phyloP scores from a whole-genome alignment of 2,329 filamentous ascomycete species.

The Botrytis elliptica region DNA sequence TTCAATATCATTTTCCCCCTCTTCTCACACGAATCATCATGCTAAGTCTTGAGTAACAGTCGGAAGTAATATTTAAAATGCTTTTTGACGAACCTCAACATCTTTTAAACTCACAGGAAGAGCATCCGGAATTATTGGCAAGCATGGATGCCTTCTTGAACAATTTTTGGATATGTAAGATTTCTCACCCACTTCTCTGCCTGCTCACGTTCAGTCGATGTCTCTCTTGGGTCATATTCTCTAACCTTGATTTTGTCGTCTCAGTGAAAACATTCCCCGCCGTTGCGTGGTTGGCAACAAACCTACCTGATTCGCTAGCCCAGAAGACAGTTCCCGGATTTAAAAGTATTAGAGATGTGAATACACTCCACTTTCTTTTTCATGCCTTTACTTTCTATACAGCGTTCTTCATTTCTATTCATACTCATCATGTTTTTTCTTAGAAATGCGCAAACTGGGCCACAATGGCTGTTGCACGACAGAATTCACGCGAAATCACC shows the following conservation, averaged over 20 bases:
- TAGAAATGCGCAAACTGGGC: conserved; percentile 7
- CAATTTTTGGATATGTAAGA: background rate
- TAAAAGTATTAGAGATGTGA: background rate
- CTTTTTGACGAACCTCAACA: background rate
- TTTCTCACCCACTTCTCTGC: background rate
- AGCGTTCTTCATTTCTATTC: rapidly evolving
- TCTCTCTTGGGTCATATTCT: background rate
- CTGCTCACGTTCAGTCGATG: too few species aligned
- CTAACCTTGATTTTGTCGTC: background rate
- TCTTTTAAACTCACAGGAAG: background rate
- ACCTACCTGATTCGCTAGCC: background rate
- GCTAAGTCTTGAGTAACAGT: background rate
- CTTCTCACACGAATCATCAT: background rate
- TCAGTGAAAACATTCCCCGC: background rate
- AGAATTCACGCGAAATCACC: background rate
- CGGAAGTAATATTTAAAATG: background rate
- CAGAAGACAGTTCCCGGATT: background rate
- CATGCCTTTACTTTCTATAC: rapidly evolving
- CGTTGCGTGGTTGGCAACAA: background rate
- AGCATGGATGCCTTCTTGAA: background rate
- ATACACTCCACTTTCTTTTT: too few species aligned
- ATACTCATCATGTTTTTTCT: background rate
- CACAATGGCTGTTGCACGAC: background rate
- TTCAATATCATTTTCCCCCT: too few species aligned
- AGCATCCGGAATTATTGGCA: background rate